These are phyloP conservation scores for Berkeleyomyces rouxiae DNA, from an alignment of 2,329 filamentous ascomycete genomes.

Conservation along the genomic window DNA sequence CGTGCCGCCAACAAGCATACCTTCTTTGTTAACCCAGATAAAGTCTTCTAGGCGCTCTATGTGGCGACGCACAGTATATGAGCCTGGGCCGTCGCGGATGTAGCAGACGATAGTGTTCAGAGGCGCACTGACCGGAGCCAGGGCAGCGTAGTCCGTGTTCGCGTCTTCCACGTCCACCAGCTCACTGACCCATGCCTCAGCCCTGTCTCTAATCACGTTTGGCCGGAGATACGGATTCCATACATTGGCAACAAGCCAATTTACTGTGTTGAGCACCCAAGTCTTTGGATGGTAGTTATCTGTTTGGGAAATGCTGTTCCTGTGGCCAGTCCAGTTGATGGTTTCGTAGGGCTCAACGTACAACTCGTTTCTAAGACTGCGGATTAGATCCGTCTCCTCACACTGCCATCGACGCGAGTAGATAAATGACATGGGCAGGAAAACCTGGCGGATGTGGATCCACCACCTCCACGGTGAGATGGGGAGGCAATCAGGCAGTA, in stretches of 20 bases:
- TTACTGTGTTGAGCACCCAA: conserved; percentile 61
- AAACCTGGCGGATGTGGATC: conserved; percentile 98
- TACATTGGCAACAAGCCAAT: conserved; percentile 62
- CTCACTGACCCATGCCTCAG: conserved; percentile 67
- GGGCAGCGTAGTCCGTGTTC: conserved; percentile 73
- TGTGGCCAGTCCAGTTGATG: conserved; percentile 61
- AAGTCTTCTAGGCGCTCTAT: conserved; percentile 70
- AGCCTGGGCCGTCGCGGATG: conserved; percentile 63
- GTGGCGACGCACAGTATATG: conserved; percentile 56
- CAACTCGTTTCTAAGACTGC: conserved; percentile 60
- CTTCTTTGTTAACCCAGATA: conserved; percentile 80
- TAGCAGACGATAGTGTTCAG: conserved; percentile 86
- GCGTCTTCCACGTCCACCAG: conserved; percentile 81
- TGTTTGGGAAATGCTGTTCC: conserved; percentile 60
- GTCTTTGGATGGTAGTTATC: conserved; percentile 94
- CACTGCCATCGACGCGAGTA: conserved; percentile 72
- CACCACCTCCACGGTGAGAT: conserved; percentile 90
- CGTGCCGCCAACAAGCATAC: conserved; percentile 88
- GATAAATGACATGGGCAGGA: conserved; percentile 76
- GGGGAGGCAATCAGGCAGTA: conserved; percentile 79
- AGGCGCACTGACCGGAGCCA: conserved; percentile 77
- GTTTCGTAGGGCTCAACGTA: conserved; percentile 62
- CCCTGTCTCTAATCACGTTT: conserved; percentile 46
- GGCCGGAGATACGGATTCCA: conserved; percentile 66
- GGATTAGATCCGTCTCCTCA: conserved; percentile 57